phyloP scores from a whole-genome alignment of 768 basidiomycete genomes.

The Hortiboletus flavorubellus region DNA sequence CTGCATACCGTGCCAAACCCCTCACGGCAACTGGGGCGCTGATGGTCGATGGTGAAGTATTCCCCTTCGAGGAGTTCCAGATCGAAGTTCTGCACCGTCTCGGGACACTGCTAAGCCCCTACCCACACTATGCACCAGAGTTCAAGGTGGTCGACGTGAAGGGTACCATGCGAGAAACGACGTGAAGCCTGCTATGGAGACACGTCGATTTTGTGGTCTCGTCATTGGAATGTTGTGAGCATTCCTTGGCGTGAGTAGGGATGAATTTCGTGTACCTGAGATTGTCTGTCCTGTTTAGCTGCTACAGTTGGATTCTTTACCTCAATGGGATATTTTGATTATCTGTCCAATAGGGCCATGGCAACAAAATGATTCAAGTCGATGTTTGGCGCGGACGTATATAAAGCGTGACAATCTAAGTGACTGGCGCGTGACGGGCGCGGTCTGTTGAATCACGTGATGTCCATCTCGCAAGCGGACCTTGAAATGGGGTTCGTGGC shows the following conservation, averaged over 20 bases:
- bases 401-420: slow-evolving; percentile 19
- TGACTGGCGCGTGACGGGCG: slow-evolving; percentile 34
- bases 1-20: slow-evolving; percentile 71
- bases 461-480: slow-evolving; percentile 26
- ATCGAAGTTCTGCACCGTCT: slow-evolving; percentile 72
- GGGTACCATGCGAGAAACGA: slow-evolving; percentile 18
- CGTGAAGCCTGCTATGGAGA: background rate
- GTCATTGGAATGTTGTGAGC: too few species aligned
- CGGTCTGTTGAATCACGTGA: slow-evolving; percentile 38
- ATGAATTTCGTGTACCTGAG: background rate
- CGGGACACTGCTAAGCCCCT: slow-evolving; percentile 62
- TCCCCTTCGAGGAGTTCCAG: slow-evolving; percentile 70
- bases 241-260: background rate
- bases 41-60: slow-evolving; percentile 75
- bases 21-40: slow-evolving; percentile 50
- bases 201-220: background rate
- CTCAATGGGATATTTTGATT: background rate
- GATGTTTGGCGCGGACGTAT: background rate
- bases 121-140: slow-evolving; percentile 51
- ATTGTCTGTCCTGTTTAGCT: background rate
- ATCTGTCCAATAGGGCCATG: too few species aligned
- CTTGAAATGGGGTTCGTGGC: slow-evolving; percentile 31
- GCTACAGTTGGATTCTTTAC: background rate
- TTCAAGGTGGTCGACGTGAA: slow-evolving; percentile 36
- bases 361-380: too few species aligned